A percentile compares a stretch with the other conserved stretches of the same genome.
These are phyloP conservation scores for Volvox reticuliferus DNA, from an alignment of 139 green algal genomes.

Conservation along the genomic window DNA sequence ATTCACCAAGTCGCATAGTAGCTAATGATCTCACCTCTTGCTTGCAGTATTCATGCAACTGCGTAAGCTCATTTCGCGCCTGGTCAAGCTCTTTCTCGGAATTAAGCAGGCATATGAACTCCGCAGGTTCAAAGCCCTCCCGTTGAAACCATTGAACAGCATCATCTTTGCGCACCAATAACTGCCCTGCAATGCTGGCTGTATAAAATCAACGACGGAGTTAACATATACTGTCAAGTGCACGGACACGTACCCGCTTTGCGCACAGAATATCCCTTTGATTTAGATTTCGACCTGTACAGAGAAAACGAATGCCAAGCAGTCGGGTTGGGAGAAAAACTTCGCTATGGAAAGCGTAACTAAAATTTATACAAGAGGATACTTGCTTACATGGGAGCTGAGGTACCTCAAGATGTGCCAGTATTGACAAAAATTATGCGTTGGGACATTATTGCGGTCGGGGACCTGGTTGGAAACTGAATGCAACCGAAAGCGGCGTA, in stretches of 20 bases:
- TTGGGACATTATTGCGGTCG: too few species aligned
- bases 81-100: conserved; percentile 33
- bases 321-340: too few species aligned
- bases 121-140: neutral
- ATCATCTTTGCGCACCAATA: conserved; percentile 14
- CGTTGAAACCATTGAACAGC: conserved; percentile 28
- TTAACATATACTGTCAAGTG: neutral
- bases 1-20: neutral
- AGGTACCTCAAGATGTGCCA: too few species aligned
- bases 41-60: conserved; percentile 40
- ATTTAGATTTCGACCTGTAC: too few species aligned
- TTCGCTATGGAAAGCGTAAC: too few species aligned
- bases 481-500: too few species aligned
- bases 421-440: too few species aligned
- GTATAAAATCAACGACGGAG: neutral
- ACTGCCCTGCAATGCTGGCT: neutral
- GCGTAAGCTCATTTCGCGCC: conserved; percentile 25
- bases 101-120: neutral
- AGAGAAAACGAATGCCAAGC: too few species aligned
- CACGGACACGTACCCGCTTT: neutral
- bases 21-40: conserved; percentile 22
- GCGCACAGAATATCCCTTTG: neutral
- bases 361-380: too few species aligned
- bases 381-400: too few species aligned
- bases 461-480: too few species aligned